Percentiles rank a stretch among this genome's conserved stretches.
Conservation (phyloP, 164 flowering plant species). For the Litsea cubeba region DNA sequence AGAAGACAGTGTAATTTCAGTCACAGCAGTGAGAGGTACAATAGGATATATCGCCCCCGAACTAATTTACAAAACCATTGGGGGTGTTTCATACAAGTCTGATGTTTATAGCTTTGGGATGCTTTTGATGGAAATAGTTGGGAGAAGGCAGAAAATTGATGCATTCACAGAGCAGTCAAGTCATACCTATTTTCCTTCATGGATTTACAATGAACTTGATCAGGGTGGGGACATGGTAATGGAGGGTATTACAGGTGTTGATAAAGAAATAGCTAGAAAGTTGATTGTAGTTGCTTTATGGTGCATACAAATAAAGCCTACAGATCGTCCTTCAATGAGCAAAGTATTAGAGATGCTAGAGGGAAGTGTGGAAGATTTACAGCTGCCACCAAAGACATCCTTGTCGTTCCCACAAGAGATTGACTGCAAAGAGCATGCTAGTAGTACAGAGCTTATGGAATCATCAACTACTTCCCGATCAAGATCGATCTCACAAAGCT, state of each 20-base stretch:
- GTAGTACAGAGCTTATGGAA: too few relatives aligned
- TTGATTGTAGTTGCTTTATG: not conserved
- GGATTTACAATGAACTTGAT: constrained; percentile 4
- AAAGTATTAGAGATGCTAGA: not conserved
- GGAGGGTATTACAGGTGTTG: not conserved
- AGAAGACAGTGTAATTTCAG: not conserved
- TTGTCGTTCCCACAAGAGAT: too few relatives aligned
- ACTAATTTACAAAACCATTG: not conserved
- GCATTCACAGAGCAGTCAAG: not conserved
- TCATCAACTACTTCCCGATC: too few relatives aligned
- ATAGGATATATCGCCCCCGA: constrained; percentile 13
- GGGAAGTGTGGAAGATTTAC: not conserved
- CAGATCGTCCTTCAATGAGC: constrained; percentile 9
- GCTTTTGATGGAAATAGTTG: constrained; percentile 12
- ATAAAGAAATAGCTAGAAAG: constrained; percentile 7
- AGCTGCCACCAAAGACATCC: not conserved
- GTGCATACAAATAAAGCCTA: constrained; percentile 12
- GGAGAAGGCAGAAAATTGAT: not conserved
- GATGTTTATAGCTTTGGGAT: constrained; percentile 11
- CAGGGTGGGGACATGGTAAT: not conserved
- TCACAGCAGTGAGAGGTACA: constrained; percentile 5
- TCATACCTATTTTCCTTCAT: constrained; percentile 2
- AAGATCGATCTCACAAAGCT: too few relatives aligned
- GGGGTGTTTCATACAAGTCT: constrained; percentile 3
- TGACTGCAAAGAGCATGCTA: too few relatives aligned